phyloP scores from a whole-genome alignment of 164 flowering plant species.

The Buxus sempervirens region DNA sequence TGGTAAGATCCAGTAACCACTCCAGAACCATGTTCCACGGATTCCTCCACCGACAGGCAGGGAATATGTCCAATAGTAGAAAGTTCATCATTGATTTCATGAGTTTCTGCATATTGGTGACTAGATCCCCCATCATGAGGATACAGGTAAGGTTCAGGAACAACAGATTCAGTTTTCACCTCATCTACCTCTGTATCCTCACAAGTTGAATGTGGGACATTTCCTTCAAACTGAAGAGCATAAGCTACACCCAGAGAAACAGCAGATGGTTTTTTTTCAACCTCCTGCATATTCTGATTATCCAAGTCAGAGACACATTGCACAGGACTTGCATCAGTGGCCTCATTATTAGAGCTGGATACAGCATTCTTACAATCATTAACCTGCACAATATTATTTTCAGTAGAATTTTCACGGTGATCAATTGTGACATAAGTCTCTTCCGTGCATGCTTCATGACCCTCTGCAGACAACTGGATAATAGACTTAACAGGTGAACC shows the following conservation, averaged over 20 bases:
- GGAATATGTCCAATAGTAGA: not conserved
- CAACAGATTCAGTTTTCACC: conserved; percentile 5
- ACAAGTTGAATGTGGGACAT: conserved; percentile 1
- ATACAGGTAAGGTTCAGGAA: not conserved
- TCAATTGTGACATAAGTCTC: conserved; percentile 10
- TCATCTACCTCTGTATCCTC: conserved; percentile 9
- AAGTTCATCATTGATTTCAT: not conserved
- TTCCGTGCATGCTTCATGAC: conserved; percentile 7
- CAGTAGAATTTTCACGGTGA: conserved; percentile 6
- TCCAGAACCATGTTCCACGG: not conserved
- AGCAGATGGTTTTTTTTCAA: conserved; percentile 3
- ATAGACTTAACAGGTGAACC: not conserved
- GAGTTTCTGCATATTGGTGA: not conserved
- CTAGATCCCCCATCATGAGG: not conserved
- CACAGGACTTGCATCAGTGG: conserved; percentile 8
- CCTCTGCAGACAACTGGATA: not conserved
- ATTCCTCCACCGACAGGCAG: not conserved
- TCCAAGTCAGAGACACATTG: conserved; percentile 11
- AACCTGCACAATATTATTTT: not conserved
- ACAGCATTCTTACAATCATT: conserved; percentile 10
- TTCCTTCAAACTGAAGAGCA: conserved; percentile 6
- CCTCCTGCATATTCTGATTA: conserved; percentile 7
- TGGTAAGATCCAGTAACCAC: not conserved
- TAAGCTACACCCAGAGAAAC: conserved; percentile 12
- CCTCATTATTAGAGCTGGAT: conserved; percentile 8